Base-by-base conservation (phyloP, 352 stramenopile species). In the Phytophthora cryptogea region DNA sequence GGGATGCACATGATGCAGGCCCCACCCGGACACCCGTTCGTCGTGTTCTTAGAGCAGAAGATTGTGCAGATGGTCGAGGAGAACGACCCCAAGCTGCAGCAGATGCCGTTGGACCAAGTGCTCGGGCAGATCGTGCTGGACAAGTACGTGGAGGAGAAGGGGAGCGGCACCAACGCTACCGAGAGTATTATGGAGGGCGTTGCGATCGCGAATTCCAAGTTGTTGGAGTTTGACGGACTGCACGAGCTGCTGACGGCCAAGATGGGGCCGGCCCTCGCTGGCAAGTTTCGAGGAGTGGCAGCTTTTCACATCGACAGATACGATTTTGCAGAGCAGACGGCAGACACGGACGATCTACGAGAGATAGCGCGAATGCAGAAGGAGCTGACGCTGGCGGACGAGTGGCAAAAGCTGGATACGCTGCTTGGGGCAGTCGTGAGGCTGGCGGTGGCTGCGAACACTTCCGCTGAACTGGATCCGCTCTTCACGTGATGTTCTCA, bases 1-100 rank as follows among this genome's bases (percentile, higher is more conserved):
- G 53, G 54, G 2, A 31, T 81, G 5, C 66, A 81, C 41, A 36
- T 63, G 39, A 63, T 81, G 39, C 63, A 78, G 37, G 66, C 72
- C 1, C 61, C 59, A 11, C 41, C 59, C 2, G 51, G 59, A 47
- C 66, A 81, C 36, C 47, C 68, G 8, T 66, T 72, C 9, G 31
- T 81, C 13, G 59, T 31, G 44, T 70, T 62, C 30, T 26, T 81
- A 16, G 69, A 78, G 56, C 26, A 54, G 2, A 50, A 63, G 26
- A 52, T 81, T 2, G 30, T 62, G 10, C n/a, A 58, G 23, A 54
- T 76, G 41, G 56, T 72, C 11, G 59, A 56, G 28, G 2, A 16
- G 3, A 65, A 70, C 9, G 72, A 81, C 30, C 26, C 43, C 0
- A 54, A 43, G 41, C 56, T 81, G 47, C 43, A 58, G 8, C 23